Evolutionary conservation across 768 basidiomycete species (phyloP).

Genomic region (Lactarius deliciosus): DNA sequence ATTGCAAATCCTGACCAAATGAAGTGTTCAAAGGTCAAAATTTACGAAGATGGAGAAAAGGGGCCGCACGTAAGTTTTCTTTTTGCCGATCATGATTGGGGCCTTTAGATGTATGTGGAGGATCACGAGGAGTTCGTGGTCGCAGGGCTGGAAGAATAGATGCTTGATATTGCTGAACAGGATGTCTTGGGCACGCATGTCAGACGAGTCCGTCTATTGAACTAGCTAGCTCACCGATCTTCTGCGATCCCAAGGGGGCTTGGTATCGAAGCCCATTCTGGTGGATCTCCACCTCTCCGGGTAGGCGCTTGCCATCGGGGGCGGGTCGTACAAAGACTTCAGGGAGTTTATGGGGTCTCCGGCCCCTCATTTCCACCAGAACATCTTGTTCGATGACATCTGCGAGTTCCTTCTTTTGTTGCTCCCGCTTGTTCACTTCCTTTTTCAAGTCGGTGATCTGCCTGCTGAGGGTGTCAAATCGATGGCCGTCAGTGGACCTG

Average conservation of each 20-base stretch:
- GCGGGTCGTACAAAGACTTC: conserved; percentile 94
- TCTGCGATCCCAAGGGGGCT: conserved; percentile 82
- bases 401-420: conserved; percentile 97
- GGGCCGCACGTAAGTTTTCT: conserved; percentile 82
- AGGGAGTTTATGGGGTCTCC: conserved; percentile 80
- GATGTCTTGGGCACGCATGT: conserved; percentile 57
- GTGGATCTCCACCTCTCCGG: conserved; percentile 98
- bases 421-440: conserved; percentile 94
- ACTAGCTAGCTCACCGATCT: conserved; percentile 64
- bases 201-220: background rate
- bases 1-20: conserved; percentile 81
- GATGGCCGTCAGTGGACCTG: conserved; percentile 84
- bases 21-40: conserved; percentile 11
- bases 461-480: conserved; percentile 85
- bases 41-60: conserved; percentile 9
- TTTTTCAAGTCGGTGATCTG: conserved; percentile 96
- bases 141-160: conserved; percentile 98
- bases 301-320: conserved; percentile 89
- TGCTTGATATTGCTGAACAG: conserved; percentile 98
- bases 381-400: conserved; percentile 96
- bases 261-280: conserved; percentile 95
- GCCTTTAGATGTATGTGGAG: conserved; percentile 91
- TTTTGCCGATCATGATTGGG: conserved; percentile 99
- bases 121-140: conserved; percentile 91
- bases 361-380: conserved; percentile 84